Conservation (phyloP, 2,329 filamentous ascomycete genomes). For the Penicillium expansum region DNA sequence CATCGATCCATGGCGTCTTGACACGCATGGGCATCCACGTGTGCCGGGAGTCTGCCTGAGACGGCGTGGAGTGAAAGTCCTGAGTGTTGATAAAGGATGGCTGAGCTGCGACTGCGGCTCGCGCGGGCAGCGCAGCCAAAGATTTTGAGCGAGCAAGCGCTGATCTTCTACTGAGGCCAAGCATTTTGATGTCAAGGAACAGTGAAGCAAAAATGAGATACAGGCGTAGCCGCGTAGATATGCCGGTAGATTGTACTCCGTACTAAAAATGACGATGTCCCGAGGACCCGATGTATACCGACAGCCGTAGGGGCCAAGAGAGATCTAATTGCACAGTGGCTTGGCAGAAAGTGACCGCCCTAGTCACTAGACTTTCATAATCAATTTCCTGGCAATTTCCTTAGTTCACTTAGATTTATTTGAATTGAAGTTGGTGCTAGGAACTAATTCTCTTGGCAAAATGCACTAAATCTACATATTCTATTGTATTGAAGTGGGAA, state of each 20-base stretch:
- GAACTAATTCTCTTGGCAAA: fast-evolving
- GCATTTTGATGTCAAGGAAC: constrained; percentile 7
- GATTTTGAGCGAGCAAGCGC: constrained; percentile 22
- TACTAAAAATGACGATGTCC: constrained; percentile 17
- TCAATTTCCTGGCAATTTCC: not conserved
- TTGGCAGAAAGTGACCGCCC: not conserved
- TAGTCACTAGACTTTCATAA: not conserved
- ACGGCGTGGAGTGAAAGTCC: constrained; percentile 31
- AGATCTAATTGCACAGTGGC: not conserved
- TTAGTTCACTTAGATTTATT: not conserved
- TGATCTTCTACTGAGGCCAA: constrained; percentile 21
- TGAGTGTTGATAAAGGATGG: constrained; percentile 9
- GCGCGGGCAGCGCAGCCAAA: constrained; percentile 14
- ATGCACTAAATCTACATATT: not conserved
- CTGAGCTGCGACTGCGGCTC: constrained; percentile 12
- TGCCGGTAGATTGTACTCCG: not conserved
- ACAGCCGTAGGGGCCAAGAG: not conserved
- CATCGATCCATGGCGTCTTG: constrained; percentile 67
- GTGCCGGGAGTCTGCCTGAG: constrained; percentile 29
- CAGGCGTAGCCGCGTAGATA: constrained; percentile 1
- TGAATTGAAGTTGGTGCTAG: fast-evolving
- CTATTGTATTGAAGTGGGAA: not conserved
- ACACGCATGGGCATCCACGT: constrained; percentile 56
- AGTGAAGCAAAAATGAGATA: not conserved
- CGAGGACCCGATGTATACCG: constrained; percentile 5